Base-by-base conservation (phyloP, 345 rosid species). In the Aethionema arabicum region DNA sequence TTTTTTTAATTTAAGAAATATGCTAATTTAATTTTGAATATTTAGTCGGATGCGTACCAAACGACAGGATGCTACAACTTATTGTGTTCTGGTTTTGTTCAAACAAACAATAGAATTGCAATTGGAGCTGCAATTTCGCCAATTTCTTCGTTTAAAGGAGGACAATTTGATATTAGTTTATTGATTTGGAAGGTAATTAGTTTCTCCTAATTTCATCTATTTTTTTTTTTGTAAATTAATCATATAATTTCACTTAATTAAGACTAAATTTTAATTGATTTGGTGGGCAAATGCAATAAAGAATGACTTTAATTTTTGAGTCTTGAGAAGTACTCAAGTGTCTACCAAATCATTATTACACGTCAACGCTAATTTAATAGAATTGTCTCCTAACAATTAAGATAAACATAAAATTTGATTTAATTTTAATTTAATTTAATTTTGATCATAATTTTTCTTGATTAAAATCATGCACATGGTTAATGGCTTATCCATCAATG, bases 91-190 rank as follows among this genome's bases (percentile, higher is more conserved):
- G 99, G 99, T 42, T 95, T 95, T 72, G 80, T 95, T 56, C 99
- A 95, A 71, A 95, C 99, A 16, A 89, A 85, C 68, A 95, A 72
- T 67, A 73, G 78, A 65, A 79, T 95, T 11, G 97, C 97, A 4
- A 82, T 95, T 4, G 99, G 99, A 37, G 99, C 99, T 31, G 95
- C 97, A 4, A 95, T 95, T 67, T 87, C 97, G 11, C 99, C 99
- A 2, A 83, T 90, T 15, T 95, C 99, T 0, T 70, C 91, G 0
- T 90, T 84, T 67, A 68, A 37, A n/a, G 99, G 88, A 0, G 97
- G 99, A 9, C 99, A 95, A 59, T 95, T 95, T 50, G 99, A 95
- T 63, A 95, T 95, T 9, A 95, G 95, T 67, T 72, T 95, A 60
- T 56, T 95, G 67, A 69, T 95, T 57, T 95, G 99, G 99, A 95